phyloP scores from a whole-genome alignment of 139 green algal species.

The Choricystis sp. region DNA sequence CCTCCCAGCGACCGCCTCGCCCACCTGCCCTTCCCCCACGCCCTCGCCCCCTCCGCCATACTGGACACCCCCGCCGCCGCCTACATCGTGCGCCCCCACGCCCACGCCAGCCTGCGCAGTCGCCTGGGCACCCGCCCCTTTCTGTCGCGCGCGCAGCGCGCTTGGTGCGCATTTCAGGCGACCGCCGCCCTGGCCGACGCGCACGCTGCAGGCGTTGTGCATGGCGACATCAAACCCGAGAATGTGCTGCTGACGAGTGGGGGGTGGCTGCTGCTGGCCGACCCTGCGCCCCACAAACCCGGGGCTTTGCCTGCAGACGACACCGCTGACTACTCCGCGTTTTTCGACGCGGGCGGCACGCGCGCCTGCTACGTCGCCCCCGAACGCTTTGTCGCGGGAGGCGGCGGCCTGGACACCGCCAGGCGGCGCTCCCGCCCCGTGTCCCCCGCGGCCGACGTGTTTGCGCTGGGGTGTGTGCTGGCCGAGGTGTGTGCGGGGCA shows the following conservation, averaged over 20 bases:
- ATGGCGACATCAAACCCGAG: constrained; percentile 91
- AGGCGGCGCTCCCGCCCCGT: background rate
- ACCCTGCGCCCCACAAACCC: constrained; percentile 92
- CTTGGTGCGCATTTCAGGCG: constrained; percentile 87
- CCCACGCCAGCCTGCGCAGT: background rate
- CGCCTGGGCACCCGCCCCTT: background rate
- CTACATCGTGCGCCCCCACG: constrained; percentile 45
- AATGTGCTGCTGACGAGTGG: constrained; percentile 89
- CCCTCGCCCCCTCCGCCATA: constrained; percentile 45
- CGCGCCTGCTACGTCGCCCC: constrained; percentile 86
- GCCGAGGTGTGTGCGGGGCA: constrained; percentile 86
- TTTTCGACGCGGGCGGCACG: constrained; percentile 80
- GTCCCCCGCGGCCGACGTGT: constrained; percentile 62
- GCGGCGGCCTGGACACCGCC: background rate
- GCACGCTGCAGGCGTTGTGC: constrained; percentile 59
- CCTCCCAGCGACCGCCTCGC: constrained; percentile 20
- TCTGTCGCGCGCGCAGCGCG: constrained; percentile 18
- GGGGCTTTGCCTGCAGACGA: constrained; percentile 80
- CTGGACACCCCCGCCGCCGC: constrained; percentile 10
- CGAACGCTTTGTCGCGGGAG: constrained; percentile 53
- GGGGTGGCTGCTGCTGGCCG: constrained; percentile 69
- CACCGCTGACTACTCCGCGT: constrained; percentile 92
- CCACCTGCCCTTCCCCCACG: constrained; percentile 32
- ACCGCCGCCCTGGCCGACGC: constrained; percentile 50
- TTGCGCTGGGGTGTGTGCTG: constrained; percentile 83